Base-by-base conservation (phyloP, 192 early-diverging fungal species). In the Podila epigama region DNA sequence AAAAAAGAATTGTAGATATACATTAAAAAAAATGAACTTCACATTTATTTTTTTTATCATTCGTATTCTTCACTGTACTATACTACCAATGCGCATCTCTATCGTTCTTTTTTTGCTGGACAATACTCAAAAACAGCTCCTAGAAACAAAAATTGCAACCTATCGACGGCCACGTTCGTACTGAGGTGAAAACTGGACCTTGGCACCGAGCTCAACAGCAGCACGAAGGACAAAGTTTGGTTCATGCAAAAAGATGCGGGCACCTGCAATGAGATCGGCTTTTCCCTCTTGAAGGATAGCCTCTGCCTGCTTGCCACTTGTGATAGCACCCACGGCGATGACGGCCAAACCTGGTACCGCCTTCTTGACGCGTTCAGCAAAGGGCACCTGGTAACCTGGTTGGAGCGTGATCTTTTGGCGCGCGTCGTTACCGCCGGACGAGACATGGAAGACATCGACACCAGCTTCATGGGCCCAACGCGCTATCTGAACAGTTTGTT, bases 371-470 rank as follows among this genome's bases (percentile, higher is more conserved):
- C 78, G 71, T n/a, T 88, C 79, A 5, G 94, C 79, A 63, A 92
- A 92, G 2, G 87, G 91, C 7, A 95, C 93, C 63, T 91, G 93
- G 82, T 89, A 92, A 4, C 81, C 80, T 5, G 85, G 82, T 3
- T 60, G 55, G 20, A 84, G 55, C 3, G 72, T 32, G 25, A 91
- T 87, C 52, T 83, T 71, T 51, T 88, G 86, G n/a, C 60, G 29
- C 11, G 87, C 79, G 20, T 79, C 81, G 62, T 84, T 91, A n/a
- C 93, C 97, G 32, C 90, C 93, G 6, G 89, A 85, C 5, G 95
- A 97, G 55, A 86, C 82, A 68, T 98, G 95, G 40, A 98, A 56
- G 15, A 96, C 70, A 79, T 98, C 97, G 1, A 98, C 92, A 31
- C 95, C 96, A 12, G 86, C 80, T 0, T 61, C 68, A n/a, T 86